phyloP scores from a whole-genome alignment of 352 stramenopile genomes.

The Plasmopara muralis region DNA sequence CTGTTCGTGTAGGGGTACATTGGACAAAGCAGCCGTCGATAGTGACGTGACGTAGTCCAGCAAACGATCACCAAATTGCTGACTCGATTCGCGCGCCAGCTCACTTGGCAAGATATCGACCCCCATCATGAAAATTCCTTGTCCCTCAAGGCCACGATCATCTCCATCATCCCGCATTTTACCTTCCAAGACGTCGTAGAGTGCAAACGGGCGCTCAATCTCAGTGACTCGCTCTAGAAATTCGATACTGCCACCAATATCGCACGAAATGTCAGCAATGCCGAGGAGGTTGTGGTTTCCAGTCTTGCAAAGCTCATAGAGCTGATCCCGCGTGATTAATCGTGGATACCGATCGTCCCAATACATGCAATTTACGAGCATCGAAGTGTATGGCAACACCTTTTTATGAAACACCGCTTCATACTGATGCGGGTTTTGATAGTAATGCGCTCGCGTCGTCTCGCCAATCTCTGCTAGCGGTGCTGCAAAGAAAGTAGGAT shows the following conservation, averaged over 20 bases:
- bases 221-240: conserved; percentile 90
- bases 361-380: conserved; percentile 96
- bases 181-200: conserved; percentile 77
- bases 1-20: conserved; percentile 39
- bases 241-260: conserved; percentile 91
- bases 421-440: conserved; percentile 87
- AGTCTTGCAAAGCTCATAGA: conserved; percentile 51
- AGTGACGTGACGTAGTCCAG: conserved; percentile 76
- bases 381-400: conserved; percentile 86
- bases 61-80: conserved; percentile 93
- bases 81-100: conserved; percentile 89
- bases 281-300: conserved; percentile 83
- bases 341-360: conserved; percentile 93
- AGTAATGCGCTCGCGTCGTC: conserved; percentile 78
- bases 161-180: conserved; percentile 71
- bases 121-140: conserved; percentile 90
- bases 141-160: conserved; percentile 26
- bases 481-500: conserved; percentile 58
- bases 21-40: conserved; percentile 41
- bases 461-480: conserved; percentile 29
- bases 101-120: conserved; percentile 96
- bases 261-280: conserved; percentile 94
- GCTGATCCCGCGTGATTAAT: conserved; percentile 89
- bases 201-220: conserved; percentile 92
- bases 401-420: conserved; percentile 87